Evolutionary conservation across 2,329 filamentous ascomycete genomes (phyloP), one percentile per base, ranked within the genome.

Genomic region (Aureobasidium subglaciale): DNA sequence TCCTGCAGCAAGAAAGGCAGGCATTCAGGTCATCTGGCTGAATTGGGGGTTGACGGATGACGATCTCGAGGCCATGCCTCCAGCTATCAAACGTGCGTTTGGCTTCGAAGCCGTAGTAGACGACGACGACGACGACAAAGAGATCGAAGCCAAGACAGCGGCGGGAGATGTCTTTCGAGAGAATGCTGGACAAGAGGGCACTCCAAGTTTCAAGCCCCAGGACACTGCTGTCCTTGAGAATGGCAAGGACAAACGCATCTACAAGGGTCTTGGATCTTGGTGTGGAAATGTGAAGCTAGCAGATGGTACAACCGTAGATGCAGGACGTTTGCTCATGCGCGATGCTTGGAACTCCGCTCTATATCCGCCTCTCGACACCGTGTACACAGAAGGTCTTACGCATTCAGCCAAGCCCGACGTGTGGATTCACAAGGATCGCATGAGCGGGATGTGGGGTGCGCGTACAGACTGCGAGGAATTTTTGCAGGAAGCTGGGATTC

Each of bases 271-370:
- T 4, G 69, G 69, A 4, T 62, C 59, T 20, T 58, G 62, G 8
- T 64, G 64, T 45, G 69, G 69, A 0, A 56, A 38, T 1, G 58
- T 70, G 3, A 53, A 56, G 8, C 61, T 68, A 46, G 63, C 64
- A 4, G 49, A 57, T 10, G 80, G 80, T 7, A 67, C 62, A 27
- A 58, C 64, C 10, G 60, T 71, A n/a, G 60, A 68, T 37, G 68
- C 68, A 18, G 77, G 79, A 1, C 65, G 72, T 13, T 64, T 78
- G 22, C 70, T 84, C 25, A 75, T 81, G 65, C 68, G 75, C 1
- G 76, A 73, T n/a, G 69, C 70, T 9, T 84, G 81, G 81, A 84
- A 84, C 65, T 72, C 78, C 24, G 73, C 68, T 4, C 67, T 84
- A 8, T 79, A 77, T 59, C 69, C 70, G 8, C 71, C 75, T 10